Evolutionary conservation across 352 stramenopile genomes (phyloP), one percentile per base, ranked within the genome.

Genomic region (Elongisporangium senticosum): DNA sequence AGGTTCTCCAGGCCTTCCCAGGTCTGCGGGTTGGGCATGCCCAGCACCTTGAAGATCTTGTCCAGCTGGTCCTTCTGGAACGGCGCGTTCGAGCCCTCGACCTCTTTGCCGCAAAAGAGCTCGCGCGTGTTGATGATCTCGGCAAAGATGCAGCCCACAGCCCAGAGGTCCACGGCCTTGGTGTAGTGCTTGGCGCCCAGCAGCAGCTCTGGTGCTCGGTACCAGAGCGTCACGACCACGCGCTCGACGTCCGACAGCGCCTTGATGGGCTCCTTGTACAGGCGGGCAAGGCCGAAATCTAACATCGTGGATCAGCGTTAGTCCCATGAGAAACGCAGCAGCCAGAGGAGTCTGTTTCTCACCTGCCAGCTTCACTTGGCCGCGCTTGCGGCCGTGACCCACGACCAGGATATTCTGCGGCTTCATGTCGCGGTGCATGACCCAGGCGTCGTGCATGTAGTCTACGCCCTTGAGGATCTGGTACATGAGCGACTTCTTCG

Each of bases 171-270:
- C n/a, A 99, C 91, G 10, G 90, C 78, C 49, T 95, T 91, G 17
- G 90, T 97, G 69, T 99, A 99, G 59, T 95, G 80, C 57, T 93
- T 90, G 15, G 84, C 83, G 17, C 95, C 96, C 0, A 98, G 67
- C 26, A 99, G 70, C 23, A 99, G 77, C 71, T 99, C 96, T 1
- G 94, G 94, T 7, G 95, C 93, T 10, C 95, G 83, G 60, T 98
- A 99, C 96, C 94, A 98, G 5, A 98, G 77, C 24, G 95, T 99
- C 55, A 99, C 96, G 17, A 99, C 96, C 49, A 98, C 83, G 20
- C 86, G 78, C 65, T 95, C 86, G 7, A 95, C 86, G 55, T 95
- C 86, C 39, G 86, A 90, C 4, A 96, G 75, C 26, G 86, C 83
- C 56, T 95, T 94, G 59, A 96, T 90, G 5, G 87, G 87, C 63